A percentile compares a stretch with the other conserved stretches of the same genome.
Evolutionary conservation across 2,329 filamentous ascomycete species (phyloP).

Genomic region (Fusarium agapanthi): DNA sequence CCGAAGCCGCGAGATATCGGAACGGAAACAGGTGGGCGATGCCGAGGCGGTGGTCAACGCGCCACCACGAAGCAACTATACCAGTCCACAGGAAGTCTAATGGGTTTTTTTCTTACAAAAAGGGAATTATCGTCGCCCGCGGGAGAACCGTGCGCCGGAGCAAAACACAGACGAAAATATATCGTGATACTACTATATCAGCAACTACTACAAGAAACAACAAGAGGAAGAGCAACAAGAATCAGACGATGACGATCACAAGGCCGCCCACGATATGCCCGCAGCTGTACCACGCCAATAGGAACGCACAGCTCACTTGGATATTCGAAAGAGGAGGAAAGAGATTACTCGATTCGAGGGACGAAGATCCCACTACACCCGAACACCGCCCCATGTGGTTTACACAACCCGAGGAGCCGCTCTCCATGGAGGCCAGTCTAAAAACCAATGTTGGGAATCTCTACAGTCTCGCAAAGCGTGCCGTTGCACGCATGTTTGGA

Average conservation of each 20-base stretch:
- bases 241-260: slow-evolving; percentile 1
- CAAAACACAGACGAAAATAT: slow-evolving; percentile 33
- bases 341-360: slow-evolving; percentile 23
- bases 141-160: slow-evolving; percentile 36
- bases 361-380: slow-evolving; percentile 1
- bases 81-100: slow-evolving; percentile 44
- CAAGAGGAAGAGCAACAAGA: slow-evolving; percentile 8
- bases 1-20: slow-evolving; percentile 74
- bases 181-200: slow-evolving; percentile 22
- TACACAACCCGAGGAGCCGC: slow-evolving; percentile 8
- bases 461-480: slow-evolving; percentile 27
- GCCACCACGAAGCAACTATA: slow-evolving; percentile 48
- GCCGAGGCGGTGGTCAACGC: slow-evolving; percentile 77
- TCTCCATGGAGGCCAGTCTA: slow-evolving; percentile 17
- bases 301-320: slow-evolving; percentile 34
- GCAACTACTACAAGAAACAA: slow-evolving; percentile 22
- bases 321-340: slow-evolving; percentile 36
- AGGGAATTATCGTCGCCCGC: slow-evolving; percentile 38
- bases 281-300: slow-evolving; percentile 31
- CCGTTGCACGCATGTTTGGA: slow-evolving; percentile 27
- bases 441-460: slow-evolving; percentile 13
- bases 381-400: slow-evolving; percentile 15
- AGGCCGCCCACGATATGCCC: slow-evolving; percentile 22
- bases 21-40: slow-evolving; percentile 91
- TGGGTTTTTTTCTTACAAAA: slow-evolving; percentile 37